Evolutionary conservation across 495 filamentous ascomycete species (phyloP).

Genomic region (Friedmanniomyces endolithicus): DNA sequence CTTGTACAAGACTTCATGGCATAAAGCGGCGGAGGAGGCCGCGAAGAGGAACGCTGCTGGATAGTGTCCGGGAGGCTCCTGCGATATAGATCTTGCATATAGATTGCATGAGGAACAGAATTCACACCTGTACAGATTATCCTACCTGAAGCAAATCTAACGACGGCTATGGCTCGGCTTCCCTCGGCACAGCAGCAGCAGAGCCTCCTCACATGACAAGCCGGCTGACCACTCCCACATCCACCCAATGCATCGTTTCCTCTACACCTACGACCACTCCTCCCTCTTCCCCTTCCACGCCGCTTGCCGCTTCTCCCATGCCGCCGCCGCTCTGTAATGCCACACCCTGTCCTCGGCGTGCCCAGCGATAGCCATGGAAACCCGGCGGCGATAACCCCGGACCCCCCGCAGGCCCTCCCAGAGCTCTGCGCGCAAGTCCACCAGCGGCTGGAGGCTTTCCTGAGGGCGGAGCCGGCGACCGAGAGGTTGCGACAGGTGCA

Average conservation of each 20-base stretch:
- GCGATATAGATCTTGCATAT: neutral
- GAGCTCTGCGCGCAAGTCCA: slow-evolving; percentile 49
- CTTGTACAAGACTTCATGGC: slow-evolving; percentile 55
- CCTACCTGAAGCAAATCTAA: neutral
- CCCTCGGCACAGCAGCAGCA: neutral
- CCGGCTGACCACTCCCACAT: neutral
- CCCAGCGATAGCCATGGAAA: slow-evolving; percentile 9
- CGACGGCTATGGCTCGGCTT: neutral
- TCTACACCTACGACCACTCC: neutral
- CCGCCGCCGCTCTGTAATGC: slow-evolving; percentile 4
- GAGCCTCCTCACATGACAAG: neutral
- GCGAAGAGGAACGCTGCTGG: slow-evolving; percentile 43
- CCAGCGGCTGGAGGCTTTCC: slow-evolving; percentile 53
- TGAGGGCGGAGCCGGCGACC: slow-evolving; percentile 45
- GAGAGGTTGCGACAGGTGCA: slow-evolving; percentile 54
- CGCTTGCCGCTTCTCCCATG: neutral
- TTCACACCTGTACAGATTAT: neutral
- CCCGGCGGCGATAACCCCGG: slow-evolving; percentile 2
- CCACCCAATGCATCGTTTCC: neutral
- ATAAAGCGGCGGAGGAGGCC: slow-evolving; percentile 62
- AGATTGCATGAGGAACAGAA: neutral
- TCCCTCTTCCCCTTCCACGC: neutral
- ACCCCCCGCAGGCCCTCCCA: slow-evolving; percentile 15
- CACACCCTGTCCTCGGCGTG: slow-evolving; percentile 6
- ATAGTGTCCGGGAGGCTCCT: neutral